Evolutionary conservation across 2,329 filamentous ascomycete species (phyloP).

Genomic region (Penicillium concentricum): DNA sequence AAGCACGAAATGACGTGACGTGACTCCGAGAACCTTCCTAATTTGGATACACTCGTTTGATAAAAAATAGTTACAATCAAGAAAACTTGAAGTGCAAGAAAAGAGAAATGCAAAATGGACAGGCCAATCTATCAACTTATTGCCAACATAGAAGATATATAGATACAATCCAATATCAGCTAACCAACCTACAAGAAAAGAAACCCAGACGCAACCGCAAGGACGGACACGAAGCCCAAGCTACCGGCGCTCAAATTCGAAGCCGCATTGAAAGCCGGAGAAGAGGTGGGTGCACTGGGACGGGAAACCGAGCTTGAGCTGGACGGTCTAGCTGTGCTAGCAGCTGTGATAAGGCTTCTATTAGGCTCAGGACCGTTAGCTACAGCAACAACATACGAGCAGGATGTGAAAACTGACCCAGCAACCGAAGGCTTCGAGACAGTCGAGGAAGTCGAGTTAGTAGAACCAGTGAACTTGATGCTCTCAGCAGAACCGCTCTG

Average conservation of each 20-base stretch:
- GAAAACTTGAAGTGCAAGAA: background rate
- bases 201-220: background rate
- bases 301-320: background rate
- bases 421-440: background rate
- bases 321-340: background rate
- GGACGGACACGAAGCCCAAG: background rate
- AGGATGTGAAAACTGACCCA: background rate
- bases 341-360: background rate
- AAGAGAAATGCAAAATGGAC: too few relatives aligned
- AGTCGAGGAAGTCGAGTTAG: background rate
- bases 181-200: background rate
- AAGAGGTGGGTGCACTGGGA: background rate
- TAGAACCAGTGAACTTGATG: background rate
- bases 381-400: background rate
- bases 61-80: background rate
- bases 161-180: background rate
- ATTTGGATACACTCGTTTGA: background rate
- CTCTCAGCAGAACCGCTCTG: background rate
- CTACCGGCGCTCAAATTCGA: background rate
- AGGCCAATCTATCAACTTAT: background rate
- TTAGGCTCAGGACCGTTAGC: background rate
- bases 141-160: background rate
- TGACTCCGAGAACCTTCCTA: background rate
- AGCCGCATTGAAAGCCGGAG: background rate
- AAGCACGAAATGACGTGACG: background rate